Base-by-base conservation (phyloP, 371 early-diverging fungal species). In the Umbelopsis sp. region DNA sequence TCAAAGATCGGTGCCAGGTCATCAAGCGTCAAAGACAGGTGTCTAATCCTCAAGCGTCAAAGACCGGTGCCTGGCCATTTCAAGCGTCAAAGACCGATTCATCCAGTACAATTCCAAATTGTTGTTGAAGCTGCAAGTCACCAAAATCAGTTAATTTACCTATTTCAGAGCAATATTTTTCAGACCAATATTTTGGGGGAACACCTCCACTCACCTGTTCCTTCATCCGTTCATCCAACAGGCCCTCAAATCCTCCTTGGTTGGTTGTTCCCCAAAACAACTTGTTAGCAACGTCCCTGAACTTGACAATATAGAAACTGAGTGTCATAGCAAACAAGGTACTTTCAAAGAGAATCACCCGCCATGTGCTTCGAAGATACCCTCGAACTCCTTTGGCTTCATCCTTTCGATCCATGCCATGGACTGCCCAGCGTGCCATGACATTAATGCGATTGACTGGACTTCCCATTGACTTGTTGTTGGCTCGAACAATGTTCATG, bases 401-500 rank as follows among this genome's bases (percentile, higher is more conserved):
- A 67, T 63, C 18, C 64, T 57, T 67, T 4, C 57, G 37, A 11
- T 81, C 84, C 7, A 87, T 69, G 0, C 90, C 90, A 11, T 76
- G 72, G 0, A 93, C 92, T 7, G 96, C 96, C 83, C 89, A 93
- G 24, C 88, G 79, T 0, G 94, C 95, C 90, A 95, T 96, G 11
- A 94, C 74, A 73, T 91, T 93, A 73, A 95, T 91, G 16, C 96
- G 87, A 65, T 97, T 94, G 38, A 97, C 94, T 0, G 96, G 96
- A 6, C 89, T 90, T 16, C 95, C 94, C 20, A 94, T 74, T 6
- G 84, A 75, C 76, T 93, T 94, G 80, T 97, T 97, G 67, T 92
- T 91, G 16, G 94, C 88, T 1, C 93, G 83, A 8, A 94, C 92
- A 66, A 95, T 91, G 70, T 95, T 94, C 91, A 96, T 90, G 70